Base-by-base conservation (phyloP, 2,329 filamentous ascomycete species). In the Epichloe brachyelytri region DNA sequence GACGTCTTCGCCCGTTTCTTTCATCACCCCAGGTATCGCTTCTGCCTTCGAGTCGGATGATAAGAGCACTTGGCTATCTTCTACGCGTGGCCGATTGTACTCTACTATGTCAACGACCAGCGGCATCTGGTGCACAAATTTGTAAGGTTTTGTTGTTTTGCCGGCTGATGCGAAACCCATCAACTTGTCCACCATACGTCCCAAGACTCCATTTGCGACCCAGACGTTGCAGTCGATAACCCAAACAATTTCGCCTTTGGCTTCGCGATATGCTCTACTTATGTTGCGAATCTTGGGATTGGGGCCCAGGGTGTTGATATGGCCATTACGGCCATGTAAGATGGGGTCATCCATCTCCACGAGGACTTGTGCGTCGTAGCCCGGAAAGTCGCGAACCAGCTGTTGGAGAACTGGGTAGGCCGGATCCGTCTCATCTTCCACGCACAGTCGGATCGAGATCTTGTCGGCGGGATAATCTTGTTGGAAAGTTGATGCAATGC, bases 251-350 rank as follows among this genome's bases (percentile, higher is more conserved):
- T 96, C 89, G 1, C 86, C 85, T 56, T 84, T 83, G 2, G 89
- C 88, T 63, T 97, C 90, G 30, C 89, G 75, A 63, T 96, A 98
- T 2, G 88, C 90, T 43, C 88, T 80, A 64, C 90, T 96, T 75
- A 97, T 88, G 65, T 98, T 98, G 48, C 93, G 78, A 59, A 98
- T 94, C 72, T 98, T 98, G n/a, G 93, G 93, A 62, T 98, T 98
- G 1, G 93, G 93, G 0, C 94, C 94, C 51, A 97, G 75, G 51
- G 79, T 76, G 55, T 76, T 68, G 47, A 68, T 60, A 45, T 74
- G 68, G 49, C 74, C 75, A 11, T 69, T 66, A 34, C 71, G 60
- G 33, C 75, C 76, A 49, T 80, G 76, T 8, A 95, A 71, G 33
- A 80, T 66, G 0, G 85, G 80, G 63, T 95, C 89, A 53, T 95